Conservation (phyloP, 148 eudicot species). For the Agrostemma githago region DNA sequence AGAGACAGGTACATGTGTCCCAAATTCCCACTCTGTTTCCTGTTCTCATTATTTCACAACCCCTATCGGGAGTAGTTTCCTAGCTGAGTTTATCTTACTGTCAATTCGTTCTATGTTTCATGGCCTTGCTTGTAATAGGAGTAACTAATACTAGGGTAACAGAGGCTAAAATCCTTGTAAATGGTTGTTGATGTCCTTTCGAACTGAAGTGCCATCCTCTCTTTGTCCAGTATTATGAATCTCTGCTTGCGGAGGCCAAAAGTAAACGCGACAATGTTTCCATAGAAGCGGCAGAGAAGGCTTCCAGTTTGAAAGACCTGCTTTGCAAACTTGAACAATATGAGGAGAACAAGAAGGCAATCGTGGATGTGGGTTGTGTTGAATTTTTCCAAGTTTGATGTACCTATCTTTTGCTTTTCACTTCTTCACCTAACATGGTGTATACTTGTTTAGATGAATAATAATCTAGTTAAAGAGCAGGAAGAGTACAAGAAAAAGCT, state of each 20-base stretch:
- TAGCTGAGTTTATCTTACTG: not conserved
- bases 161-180: not conserved
- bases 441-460: conserved; percentile 47
- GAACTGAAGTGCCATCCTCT: not conserved
- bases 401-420: not conserved
- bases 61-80: not conserved
- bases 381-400: not conserved
- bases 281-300: conserved; percentile 54
- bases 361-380: conserved; percentile 41
- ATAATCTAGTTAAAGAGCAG: conserved; percentile 55
- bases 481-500: conserved; percentile 48
- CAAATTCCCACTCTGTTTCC: not conserved
- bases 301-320: conserved; percentile 49
- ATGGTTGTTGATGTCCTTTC: not conserved
- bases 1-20: conserved; percentile 61
- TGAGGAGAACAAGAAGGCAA: conserved; percentile 44
- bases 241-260: conserved; percentile 65
- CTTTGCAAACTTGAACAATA: conserved; percentile 46
- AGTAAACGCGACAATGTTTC: conserved; percentile 46
- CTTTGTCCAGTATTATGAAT: conserved; percentile 66
- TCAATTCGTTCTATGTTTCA: not conserved
- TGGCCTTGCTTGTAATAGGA: not conserved
- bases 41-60: not conserved
- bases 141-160: not conserved
- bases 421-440: conserved; percentile 1